Base-by-base conservation (phyloP, 176 grass and related monocot species). In the Oryza rufipogon region DNA sequence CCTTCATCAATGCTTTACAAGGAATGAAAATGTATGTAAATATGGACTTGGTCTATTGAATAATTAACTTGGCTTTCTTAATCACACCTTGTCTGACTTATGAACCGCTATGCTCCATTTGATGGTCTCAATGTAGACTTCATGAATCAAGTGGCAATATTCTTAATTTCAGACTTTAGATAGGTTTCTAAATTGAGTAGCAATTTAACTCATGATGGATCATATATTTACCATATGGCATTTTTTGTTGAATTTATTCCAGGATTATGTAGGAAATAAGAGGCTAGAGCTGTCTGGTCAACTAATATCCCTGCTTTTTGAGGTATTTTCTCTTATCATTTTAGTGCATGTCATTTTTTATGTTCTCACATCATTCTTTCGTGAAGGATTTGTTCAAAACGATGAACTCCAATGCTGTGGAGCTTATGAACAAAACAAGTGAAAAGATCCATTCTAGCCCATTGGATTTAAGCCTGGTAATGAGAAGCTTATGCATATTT, bases 231-330 rank as follows among this genome's bases (percentile, higher is more conserved):
- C 23, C 22, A 22, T 7, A 49, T 11, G 19, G 81, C 63, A 60
- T 86, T 33, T 76, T 30, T 54, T 82, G 12, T 60, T 88, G 38
- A 61, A 82, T 78, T 84, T 85, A 73, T 83, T 82, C 64, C 81
- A 98, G 96, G 96, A 98, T 90, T 98, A 98, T 86, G 91, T 98
- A 33, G 96, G 96, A 54, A 98, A 98, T 88, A 98, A 98, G 80
- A 91, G 93, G 73, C 80, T 98, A 56, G 96, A 98, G 83, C 85
- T 98, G 48, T 98, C 96, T 15, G 96, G 93, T 33, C 96, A 98
- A 80, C 84, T 98, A 68, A 84, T 98, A 87, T 98, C 96, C 28
- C 83, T 95, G 48, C 93, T 98, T 69, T 98, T 98, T 82, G 96
- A 98, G 96, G 96, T 95, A 8, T 74, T 79, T n/a, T 60, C 56